Evolutionary conservation across 2,329 filamentous ascomycete genomes (phyloP), one percentile per base, ranked within the genome.

Genomic region (Alternaria metachromatica): DNA sequence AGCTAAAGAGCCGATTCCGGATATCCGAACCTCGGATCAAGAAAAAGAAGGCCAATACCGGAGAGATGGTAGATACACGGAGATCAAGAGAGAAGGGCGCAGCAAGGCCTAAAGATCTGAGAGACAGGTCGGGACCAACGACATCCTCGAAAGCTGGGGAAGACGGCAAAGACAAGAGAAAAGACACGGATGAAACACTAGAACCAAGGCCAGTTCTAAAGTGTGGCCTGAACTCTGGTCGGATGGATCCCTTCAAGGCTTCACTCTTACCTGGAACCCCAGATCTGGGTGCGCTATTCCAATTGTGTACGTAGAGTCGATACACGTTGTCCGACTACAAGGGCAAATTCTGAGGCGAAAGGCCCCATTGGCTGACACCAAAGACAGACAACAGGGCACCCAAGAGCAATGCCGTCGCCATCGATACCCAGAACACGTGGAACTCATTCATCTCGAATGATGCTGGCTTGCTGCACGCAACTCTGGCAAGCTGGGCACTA

Each of bases 401-500:
- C 4, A 60, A 59, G 18, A 57, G 46, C 4, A 76, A 74, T 25
- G 66, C 72, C 0, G 63, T 76, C 44, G 65, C 68, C 5, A 63
- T 70, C 44, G 73, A 75, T 51, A 63, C 71, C 13, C 59, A 62
- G 6, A 60, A 66, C 30, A 72, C 72, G 5, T 76, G 72, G 73
- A 70, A 64, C 64, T 49, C 63, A 3, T 71, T 75, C 57, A 66
- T 74, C 23, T 63, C 66, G 1, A 58, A 63, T n/a, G 72, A 75
- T 37, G 66, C 70, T 1, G 71, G 71, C 9, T 33, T 76, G 6
- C 48, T 75, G 8, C 74, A 76, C 49, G 72, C 71, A 1, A 74
- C 73, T 2, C 50, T 76, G 13, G 73, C 74, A n/a, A 74, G 71
- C 12, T 74, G 73, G 72, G 74, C 73, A 21, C 54, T 76, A 10